Percentiles rank a stretch among this genome's conserved stretches.
Conservation (phyloP, 2,329 filamentous ascomycete genomes). For the Colletotrichum musae region DNA sequence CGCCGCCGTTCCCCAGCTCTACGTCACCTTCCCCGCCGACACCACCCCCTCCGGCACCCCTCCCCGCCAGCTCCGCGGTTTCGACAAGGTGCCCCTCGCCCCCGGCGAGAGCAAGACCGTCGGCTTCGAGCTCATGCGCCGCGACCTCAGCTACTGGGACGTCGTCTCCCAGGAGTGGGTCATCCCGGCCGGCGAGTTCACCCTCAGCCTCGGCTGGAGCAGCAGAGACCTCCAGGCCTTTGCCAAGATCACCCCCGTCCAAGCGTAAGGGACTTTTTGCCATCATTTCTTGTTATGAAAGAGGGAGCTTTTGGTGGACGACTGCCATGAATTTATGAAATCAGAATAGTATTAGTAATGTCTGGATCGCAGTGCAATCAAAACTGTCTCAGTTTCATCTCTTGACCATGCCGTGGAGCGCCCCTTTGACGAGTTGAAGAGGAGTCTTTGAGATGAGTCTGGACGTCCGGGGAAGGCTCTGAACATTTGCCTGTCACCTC, state of each 20-base stretch:
- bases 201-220: constrained; percentile 49
- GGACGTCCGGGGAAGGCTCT: too few relatives aligned
- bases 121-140: constrained; percentile 61
- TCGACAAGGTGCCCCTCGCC: constrained; percentile 63
- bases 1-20: constrained; percentile 68
- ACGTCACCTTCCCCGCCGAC: constrained; percentile 59
- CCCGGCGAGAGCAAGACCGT: constrained; percentile 57
- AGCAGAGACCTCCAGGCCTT: constrained; percentile 44
- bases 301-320: constrained; percentile 3
- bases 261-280: constrained; percentile 19
- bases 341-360: constrained; percentile 37
- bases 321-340: constrained; percentile 24
- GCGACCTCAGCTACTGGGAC: constrained; percentile 66
- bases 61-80: constrained; percentile 63
- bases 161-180: constrained; percentile 58
- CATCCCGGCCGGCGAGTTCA: constrained; percentile 51
- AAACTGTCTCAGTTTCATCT: neutral
- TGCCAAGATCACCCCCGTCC: constrained; percentile 34
- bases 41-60: constrained; percentile 60
- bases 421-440: neutral
- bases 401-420: neutral
- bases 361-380: constrained; percentile 20
- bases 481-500: too few relatives aligned
- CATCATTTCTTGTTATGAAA: neutral
- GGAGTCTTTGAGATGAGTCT: neutral